These are phyloP conservation scores for Nemania sp. DNA, from an alignment of 2,329 filamentous ascomycete species.

Conservation along the genomic window DNA sequence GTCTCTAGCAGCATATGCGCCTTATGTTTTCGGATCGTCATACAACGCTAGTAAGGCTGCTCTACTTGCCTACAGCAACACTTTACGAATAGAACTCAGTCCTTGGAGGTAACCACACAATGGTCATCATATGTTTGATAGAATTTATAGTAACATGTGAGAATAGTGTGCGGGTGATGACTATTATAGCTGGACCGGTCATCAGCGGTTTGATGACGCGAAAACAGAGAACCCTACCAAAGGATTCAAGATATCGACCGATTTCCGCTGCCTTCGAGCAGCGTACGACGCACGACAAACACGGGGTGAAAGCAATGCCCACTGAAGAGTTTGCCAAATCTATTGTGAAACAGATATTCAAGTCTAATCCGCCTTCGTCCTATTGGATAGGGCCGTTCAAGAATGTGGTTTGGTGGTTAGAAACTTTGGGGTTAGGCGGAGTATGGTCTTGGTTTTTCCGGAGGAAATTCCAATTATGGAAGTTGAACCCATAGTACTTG, in stretches of 20 bases:
- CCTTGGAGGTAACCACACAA: slow-evolving; percentile 30
- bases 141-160: background rate
- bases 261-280: slow-evolving; percentile 33
- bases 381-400: slow-evolving; percentile 38
- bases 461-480: slow-evolving; percentile 40
- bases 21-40: slow-evolving; percentile 36
- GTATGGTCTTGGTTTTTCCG: slow-evolving; percentile 37
- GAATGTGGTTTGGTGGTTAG: slow-evolving; percentile 34
- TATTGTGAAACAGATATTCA: slow-evolving; percentile 28
- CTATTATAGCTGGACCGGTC: slow-evolving; percentile 34
- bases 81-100: slow-evolving; percentile 38
- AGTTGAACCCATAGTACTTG: slow-evolving; percentile 24
- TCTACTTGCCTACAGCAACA: slow-evolving; percentile 33
- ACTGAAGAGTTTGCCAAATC: slow-evolving; percentile 32
- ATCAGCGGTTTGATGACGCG: slow-evolving; percentile 35
- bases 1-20: slow-evolving; percentile 42
- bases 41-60: slow-evolving; percentile 42
- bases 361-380: slow-evolving; percentile 20
- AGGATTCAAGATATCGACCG: slow-evolving; percentile 33
- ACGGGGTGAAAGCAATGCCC: slow-evolving; percentile 32
- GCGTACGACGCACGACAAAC: slow-evolving; percentile 33
- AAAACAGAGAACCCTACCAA: slow-evolving; percentile 24
- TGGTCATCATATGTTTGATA: background rate
- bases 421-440: slow-evolving; percentile 31
- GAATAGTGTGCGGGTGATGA: slow-evolving; percentile 31